Percentiles rank a stretch among this genome's conserved stretches.
Conservation (phyloP, 371 early-diverging fungal genomes). For the Globomyces sp. region DNA sequence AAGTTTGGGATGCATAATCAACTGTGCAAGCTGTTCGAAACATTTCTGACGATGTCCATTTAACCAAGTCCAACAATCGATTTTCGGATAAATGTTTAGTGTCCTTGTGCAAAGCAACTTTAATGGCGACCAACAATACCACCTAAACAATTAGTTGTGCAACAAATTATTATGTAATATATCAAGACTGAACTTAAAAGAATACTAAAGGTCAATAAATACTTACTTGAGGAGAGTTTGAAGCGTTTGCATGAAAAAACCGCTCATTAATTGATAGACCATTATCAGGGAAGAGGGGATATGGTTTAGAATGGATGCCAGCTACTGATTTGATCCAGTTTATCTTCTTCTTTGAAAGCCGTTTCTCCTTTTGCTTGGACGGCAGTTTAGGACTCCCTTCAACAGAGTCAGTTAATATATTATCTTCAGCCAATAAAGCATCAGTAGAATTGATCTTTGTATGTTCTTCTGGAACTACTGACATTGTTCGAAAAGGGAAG, state of each 20-base stretch:
- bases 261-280: constrained; percentile 40
- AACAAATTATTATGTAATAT: no score
- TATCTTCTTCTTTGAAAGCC: background rate
- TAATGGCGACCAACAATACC: constrained; percentile 32
- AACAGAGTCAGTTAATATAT: no score
- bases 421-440: no score
- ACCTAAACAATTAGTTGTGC: constrained; percentile 21
- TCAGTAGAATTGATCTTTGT: no score
- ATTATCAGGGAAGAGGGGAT: constrained; percentile 23
- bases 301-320: constrained; percentile 11
- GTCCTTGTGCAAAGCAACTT: constrained; percentile 26
- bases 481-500: no score
- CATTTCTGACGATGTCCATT: constrained; percentile 31
- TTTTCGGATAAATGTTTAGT: constrained; percentile 16
- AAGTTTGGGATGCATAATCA: constrained; percentile 32
- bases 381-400: no score
- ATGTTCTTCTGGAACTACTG: no score
- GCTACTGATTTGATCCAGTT: constrained; percentile 7
- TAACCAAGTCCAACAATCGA: constrained; percentile 36
- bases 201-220: background rate
- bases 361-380: no score
- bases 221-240: constrained; percentile 27
- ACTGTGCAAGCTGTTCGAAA: constrained; percentile 30
- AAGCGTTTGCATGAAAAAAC: constrained; percentile 32
- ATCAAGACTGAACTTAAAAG: no score